phyloP scores from a whole-genome alignment of 202 grass and related monocot species.

The Bolboschoenoplectus hybrid region DNA sequence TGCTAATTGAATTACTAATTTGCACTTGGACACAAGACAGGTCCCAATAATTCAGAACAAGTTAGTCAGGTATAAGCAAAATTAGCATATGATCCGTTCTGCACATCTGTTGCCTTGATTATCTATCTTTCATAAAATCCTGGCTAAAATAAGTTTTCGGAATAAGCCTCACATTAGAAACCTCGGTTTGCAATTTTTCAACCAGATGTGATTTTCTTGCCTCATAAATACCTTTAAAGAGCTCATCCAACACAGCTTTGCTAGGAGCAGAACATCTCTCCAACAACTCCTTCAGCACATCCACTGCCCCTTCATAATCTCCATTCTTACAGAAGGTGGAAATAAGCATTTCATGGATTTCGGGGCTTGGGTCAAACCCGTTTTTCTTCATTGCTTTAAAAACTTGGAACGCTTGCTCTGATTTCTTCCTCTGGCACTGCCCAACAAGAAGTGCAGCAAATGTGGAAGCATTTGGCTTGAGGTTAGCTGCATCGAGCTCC shows the following conservation, averaged over 20 bases:
- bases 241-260: constrained; percentile 56
- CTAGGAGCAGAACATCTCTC: constrained; percentile 63
- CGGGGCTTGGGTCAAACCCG: constrained; percentile 55
- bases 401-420: constrained; percentile 68
- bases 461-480: constrained; percentile 69
- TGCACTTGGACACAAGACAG: background rate
- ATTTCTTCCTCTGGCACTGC: constrained; percentile 73
- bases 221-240: constrained; percentile 57
- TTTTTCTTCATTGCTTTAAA: constrained; percentile 78
- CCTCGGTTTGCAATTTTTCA: constrained; percentile 46
- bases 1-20: background rate
- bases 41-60: background rate
- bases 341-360: constrained; percentile 56
- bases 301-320: constrained; percentile 78
- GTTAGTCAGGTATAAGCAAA: background rate
- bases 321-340: constrained; percentile 80
- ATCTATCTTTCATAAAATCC: constrained; percentile 41
- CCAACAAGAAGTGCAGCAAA: constrained; percentile 68
- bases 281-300: constrained; percentile 68
- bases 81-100: background rate
- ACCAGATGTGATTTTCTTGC: constrained; percentile 60
- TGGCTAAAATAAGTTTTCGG: constrained; percentile 55
- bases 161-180: constrained; percentile 52
- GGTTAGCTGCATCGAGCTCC: constrained; percentile 53
- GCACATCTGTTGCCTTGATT: background rate